Evolutionary conservation across 768 basidiomycete species (phyloP), one percentile per base, ranked within the genome.

Genomic region (Lactarius hengduanensis): DNA sequence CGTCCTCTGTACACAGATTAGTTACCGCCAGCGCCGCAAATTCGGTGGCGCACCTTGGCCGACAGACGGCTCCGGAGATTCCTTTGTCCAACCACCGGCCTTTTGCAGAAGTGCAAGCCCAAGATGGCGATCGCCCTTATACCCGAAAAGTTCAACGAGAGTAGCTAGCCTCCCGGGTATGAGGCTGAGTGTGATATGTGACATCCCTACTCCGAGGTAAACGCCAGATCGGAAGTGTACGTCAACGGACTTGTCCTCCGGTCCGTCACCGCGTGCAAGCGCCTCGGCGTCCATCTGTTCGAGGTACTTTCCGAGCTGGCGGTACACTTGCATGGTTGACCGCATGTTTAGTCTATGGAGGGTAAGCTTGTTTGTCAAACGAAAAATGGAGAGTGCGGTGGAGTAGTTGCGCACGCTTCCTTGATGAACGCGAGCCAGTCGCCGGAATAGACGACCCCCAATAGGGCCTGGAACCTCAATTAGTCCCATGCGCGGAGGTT

Each of bases 371-470:
- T 32, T 61, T 54, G 45, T 47, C 13, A 53, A 15, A 26, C 36
- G 20, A 50, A 57, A 60, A n/a, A 60, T 32, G 36, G 41, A 57
- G 66, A 34, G 60, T 26, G 60, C 59, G 18, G 32, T 69, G 59
- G 40, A 5, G 56, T 22, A 32, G 63, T 63, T 7, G 82, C 92
- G 74, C 72, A 94, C 92, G 91, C 87, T 79, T 96, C 95, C 73
- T 92, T 92, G 76, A 97, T 85, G 75, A 96, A 92, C 5, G 91
- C 90, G 38, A 97, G 80, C 95, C 94, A 96, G 73, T 96, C 93
- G 2, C 92, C 92, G 0, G 90, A 91, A 72, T 93, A 92, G 32
- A 96, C 87, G 66, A 98, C 92, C 0, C 94, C 94, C 13, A 98
- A 80, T 2, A 98, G 76, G 0, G 91, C 89, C 85, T 93, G 76